Evolutionary conservation across 139 green algal genomes (phyloP), one percentile per base, ranked within the genome.

Genomic region (Raphidocelis subcapitata): DNA sequence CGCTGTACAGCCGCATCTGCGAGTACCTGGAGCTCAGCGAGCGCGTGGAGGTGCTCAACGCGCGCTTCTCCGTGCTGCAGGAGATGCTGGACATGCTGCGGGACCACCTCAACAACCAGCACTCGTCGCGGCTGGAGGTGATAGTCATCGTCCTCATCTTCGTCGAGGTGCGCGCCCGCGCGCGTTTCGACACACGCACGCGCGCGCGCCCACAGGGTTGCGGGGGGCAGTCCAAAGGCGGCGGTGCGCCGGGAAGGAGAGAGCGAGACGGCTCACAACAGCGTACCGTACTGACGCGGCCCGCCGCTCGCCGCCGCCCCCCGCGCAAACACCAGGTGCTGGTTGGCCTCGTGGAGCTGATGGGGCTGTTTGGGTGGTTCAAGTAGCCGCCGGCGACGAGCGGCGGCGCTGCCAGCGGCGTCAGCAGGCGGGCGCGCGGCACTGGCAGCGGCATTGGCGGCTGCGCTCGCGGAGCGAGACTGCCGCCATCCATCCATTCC

Each of bases 31-130:
- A 91, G 76, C 74, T 91, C 63, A 76, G 81, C 14, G 65, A 73
- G 29, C 77, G 85, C 3, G 47, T 63, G 29, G 61, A 67, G 61
- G 61, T 67, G 61, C 61, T 67, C 47, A 77, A 77, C 46, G 70
- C 70, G 3, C 57, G 70, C 18, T 72, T 72, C 32, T 62, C 84
- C 55, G 87, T 92, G 52, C 79, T 92, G 51, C 79, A 90, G 69
- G 90, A 96, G 63, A 92, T 96, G 88, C 84, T 96, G n/a, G 87
- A 96, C 77, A 95, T 96, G 88, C 62, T 93, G 47, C 69, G 84
- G 2, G 82, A 93, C 75, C 87, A 94, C 65, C 72, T 82, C 62
- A 86, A 85, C 72, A 81, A 86, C 72, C 79, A 78, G 72, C 82
- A 88, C 76, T 79, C 52, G 26, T 64, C 80, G 35, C 79, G 82